phyloP scores from a whole-genome alignment of 106 monocot genomes.

The Phalaenopsis equestris region DNA sequence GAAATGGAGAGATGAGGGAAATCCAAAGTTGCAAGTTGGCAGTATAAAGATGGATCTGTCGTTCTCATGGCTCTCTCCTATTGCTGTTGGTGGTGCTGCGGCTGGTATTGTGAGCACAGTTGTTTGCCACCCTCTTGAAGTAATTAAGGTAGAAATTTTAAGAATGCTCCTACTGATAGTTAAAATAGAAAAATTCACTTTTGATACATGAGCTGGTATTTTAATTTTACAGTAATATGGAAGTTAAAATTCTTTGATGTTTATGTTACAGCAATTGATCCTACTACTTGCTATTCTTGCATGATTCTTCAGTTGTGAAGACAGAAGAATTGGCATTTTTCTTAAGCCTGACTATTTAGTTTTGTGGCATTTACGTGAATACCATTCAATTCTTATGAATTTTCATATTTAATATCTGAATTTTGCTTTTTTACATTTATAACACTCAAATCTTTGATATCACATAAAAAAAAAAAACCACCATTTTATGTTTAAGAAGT shows the following conservation, averaged over 20 bases:
- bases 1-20: constrained; percentile 37
- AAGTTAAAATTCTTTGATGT: not conserved
- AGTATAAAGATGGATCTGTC: constrained; percentile 37
- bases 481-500: too few species aligned
- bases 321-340: not conserved
- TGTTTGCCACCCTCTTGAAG: constrained; percentile 90
- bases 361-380: too few species aligned
- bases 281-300: not conserved
- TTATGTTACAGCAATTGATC: not conserved
- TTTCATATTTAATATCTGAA: too few species aligned
- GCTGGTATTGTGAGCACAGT: constrained; percentile 91
- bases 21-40: constrained; percentile 33
- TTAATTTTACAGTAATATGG: not conserved
- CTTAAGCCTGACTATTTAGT: not conserved
- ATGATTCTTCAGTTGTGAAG: not conserved
- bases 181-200: not conserved
- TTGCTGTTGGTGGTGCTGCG: constrained; percentile 88
- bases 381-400: too few species aligned
- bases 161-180: not conserved
- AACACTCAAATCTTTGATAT: too few species aligned
- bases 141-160: constrained; percentile 59
- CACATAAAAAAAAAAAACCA: too few species aligned
- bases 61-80: constrained; percentile 68
- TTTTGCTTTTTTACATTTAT: too few species aligned
- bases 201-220: not conserved